Evolutionary conservation across 345 rosid genomes (phyloP).

Genomic region (Populus euphratica): DNA sequence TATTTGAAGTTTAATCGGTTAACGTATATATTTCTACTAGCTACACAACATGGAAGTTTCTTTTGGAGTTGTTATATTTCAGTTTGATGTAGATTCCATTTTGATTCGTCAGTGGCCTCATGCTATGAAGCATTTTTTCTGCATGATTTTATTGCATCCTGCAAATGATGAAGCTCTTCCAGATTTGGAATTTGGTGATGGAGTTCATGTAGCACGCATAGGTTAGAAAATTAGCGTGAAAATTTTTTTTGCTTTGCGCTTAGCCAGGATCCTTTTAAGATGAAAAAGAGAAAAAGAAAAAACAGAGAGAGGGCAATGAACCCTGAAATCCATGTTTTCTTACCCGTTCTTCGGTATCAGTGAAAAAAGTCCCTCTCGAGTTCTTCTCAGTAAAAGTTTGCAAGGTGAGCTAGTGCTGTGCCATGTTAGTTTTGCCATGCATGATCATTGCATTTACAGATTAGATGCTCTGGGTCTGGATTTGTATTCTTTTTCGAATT

Average conservation of each 20-base stretch:
- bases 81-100: not conserved
- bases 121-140: not conserved
- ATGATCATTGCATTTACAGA: not conserved
- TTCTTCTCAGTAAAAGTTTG: not conserved
- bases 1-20: not conserved
- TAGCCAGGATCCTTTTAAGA: not conserved
- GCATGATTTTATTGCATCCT: not conserved
- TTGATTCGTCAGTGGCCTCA: conserved; percentile 1
- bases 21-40: not conserved
- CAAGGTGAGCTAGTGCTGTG: not conserved
- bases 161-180: not conserved
- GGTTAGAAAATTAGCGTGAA: not conserved
- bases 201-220: not conserved
- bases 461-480: not conserved
- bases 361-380: not conserved
- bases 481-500: not conserved
- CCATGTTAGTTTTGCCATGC: not conserved
- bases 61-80: not conserved
- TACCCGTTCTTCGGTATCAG: not conserved
- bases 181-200: not conserved
- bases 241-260: not conserved
- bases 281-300: too few species aligned
- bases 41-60: not conserved
- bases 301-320: too few species aligned
- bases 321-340: not conserved